These are phyloP conservation scores for Pseudozyma pruni DNA, from an alignment of 1,284 basidiomycete genomes.

Conservation along the genomic window DNA sequence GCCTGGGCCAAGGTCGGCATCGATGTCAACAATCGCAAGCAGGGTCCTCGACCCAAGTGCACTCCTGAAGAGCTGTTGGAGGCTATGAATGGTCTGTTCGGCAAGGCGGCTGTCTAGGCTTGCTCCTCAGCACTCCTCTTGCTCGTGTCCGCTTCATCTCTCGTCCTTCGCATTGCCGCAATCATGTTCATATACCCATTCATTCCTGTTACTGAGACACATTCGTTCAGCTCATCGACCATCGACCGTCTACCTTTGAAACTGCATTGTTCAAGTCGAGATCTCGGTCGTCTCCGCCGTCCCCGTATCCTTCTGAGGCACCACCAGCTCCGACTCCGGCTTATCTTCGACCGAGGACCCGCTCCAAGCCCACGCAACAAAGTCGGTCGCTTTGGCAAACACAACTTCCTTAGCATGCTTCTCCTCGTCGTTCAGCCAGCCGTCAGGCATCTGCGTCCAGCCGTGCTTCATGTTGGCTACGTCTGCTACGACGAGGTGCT, in stretches of 20 bases:
- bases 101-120: conserved; percentile 3
- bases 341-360: conserved; percentile 11
- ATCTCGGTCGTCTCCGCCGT: conserved; percentile 14
- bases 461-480: conserved; percentile 43
- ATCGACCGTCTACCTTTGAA: background rate
- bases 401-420: conserved; percentile 27
- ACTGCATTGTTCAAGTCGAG: background rate
- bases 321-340: conserved; percentile 25
- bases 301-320: conserved; percentile 17
- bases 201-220: background rate
- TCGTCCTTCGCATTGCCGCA: background rate
- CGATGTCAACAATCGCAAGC: conserved; percentile 39
- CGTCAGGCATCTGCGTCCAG: conserved; percentile 52
- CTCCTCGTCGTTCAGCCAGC: conserved; percentile 39
- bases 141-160: background rate
- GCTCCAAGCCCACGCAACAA: conserved; percentile 43
- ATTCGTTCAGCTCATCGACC: background rate
- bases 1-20: conserved; percentile 45
- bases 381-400: conserved; percentile 36
- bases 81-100: conserved; percentile 39
- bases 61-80: conserved; percentile 33
- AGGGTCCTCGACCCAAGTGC: conserved; percentile 38
- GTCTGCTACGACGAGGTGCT: conserved; percentile 43
- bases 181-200: conserved; percentile 4
- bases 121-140: background rate